Base-by-base conservation (phyloP, 2,329 filamentous ascomycete species). In the Colletotrichum sansevieriae region DNA sequence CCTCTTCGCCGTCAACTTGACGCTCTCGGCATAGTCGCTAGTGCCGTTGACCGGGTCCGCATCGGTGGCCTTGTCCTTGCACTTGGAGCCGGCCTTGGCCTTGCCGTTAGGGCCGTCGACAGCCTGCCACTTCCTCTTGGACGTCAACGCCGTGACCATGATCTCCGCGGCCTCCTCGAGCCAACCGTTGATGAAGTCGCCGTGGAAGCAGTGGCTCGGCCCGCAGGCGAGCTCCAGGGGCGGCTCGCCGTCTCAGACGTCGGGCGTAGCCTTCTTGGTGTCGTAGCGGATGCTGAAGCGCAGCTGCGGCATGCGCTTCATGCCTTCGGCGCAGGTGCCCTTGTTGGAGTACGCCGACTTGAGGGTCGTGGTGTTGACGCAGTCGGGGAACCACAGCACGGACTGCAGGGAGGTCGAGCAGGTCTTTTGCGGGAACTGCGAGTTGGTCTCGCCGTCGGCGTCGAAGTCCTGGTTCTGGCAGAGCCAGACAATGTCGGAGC, bases 101-200 rank as follows among this genome's bases (percentile, higher is more conserved):
- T 74, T 73, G 1, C 79, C 79, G 44, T 78, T 70, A 6, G 72
- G 71, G 6, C 81, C 81, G 41, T 79, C 73, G 4, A 82, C 57
- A 4, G 62, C 56, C 56, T 70, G 56, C 43, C 43, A 66, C 41
- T 58, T 25, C 49, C 66, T 47, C 56, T 59, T 78, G 39, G 71
- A 56, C 52, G 73, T 72, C 58, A 79, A 79, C 3, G 79, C 76
- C 25, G 72, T 74, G 6, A 83, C 62, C 80, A 83, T 81, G 57
- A 78, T 79, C 71, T 73, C 57, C 1, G 78, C 79, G 1, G 80
- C 79, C 49, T 83, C 80, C n/a, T 73, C 72, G 4, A 78, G 78
- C 82, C 81, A 83, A 2, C 75, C 82, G 49, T 83, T 83, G 73
- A 84, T 79, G 68, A 83, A 83, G 71, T 84, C 82, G 18, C 82